Conservation (phyloP, 2,329 filamentous ascomycete species). For the Clonostachys chloroleuca region DNA sequence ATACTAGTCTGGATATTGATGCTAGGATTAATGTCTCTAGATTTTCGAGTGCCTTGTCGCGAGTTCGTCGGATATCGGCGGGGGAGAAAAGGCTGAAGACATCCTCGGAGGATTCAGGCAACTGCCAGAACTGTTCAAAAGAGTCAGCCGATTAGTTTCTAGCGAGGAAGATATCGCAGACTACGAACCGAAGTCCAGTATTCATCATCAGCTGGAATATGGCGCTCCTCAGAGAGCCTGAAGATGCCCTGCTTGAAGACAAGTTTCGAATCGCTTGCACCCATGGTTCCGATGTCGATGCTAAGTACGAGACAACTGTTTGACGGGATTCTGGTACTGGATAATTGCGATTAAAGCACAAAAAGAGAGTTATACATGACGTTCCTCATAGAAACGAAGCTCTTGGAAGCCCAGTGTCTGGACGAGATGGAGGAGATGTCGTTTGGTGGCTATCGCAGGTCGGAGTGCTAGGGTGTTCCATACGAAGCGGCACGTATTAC, state of each 20-base stretch:
- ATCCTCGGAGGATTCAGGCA: constrained; percentile 92
- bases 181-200: constrained; percentile 88
- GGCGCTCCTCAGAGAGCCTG: constrained; percentile 83
- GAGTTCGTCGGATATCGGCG: constrained; percentile 80
- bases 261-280: constrained; percentile 96
- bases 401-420: too few relatives aligned
- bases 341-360: too few relatives aligned
- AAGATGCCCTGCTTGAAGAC: constrained; percentile 99
- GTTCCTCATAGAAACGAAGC: too few relatives aligned
- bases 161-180: not conserved
- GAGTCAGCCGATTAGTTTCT: not conserved
- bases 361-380: too few relatives aligned
- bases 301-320: too few relatives aligned
- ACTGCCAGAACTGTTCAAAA: constrained; percentile 78
- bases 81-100: constrained; percentile 94
- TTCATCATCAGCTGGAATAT: constrained; percentile 80
- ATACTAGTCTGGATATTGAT: constrained; percentile 75
- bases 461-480: too few relatives aligned
- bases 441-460: too few relatives aligned
- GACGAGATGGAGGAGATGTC: too few relatives aligned
- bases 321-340: too few relatives aligned
- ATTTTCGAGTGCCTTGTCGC: constrained; percentile 81
- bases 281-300: constrained; percentile 53
- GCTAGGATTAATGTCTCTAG: constrained; percentile 84
- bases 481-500: too few relatives aligned